These are phyloP conservation scores for Suhomyces kilbournensis DNA, from an alignment of 805 yeast species.

Conservation along the genomic window DNA sequence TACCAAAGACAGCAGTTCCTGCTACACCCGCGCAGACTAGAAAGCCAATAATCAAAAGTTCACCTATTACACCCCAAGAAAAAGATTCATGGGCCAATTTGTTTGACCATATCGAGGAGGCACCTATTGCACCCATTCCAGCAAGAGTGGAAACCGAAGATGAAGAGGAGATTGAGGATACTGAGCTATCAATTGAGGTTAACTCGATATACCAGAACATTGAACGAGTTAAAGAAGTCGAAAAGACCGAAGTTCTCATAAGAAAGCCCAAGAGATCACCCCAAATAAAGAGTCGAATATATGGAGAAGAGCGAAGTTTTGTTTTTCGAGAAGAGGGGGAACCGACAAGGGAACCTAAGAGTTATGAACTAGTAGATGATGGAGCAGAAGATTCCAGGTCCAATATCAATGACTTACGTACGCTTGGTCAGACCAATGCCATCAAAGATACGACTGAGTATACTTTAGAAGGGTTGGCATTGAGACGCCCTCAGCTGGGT, in stretches of 20 bases:
- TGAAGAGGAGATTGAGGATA: background rate
- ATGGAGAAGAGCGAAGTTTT: background rate
- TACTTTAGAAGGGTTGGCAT: constrained; percentile 16
- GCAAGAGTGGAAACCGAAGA: background rate
- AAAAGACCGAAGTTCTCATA: background rate
- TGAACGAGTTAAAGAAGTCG: background rate
- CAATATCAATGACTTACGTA: constrained; percentile 18
- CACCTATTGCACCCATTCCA: background rate
- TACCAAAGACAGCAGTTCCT: background rate
- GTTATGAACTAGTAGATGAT: background rate
- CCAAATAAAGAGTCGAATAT: background rate
- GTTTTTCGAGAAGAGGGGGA: background rate
- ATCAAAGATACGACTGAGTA: constrained; percentile 14
- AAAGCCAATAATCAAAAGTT: background rate
- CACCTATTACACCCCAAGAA: constrained; percentile 6
- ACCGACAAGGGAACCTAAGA: background rate
- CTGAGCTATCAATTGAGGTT: background rate
- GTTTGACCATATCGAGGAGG: constrained; percentile 14
- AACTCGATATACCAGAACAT: background rate
- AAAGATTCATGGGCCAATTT: constrained; percentile 13
- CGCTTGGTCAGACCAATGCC: constrained; percentile 9
- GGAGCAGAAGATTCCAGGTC: background rate
- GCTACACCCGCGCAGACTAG: background rate
- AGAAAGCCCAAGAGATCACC: background rate
- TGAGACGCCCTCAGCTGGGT: constrained; percentile 1